A percentile compares a stretch with the other conserved stretches of the same genome.
These are phyloP conservation scores for Macrolepiota albuminosa DNA, from an alignment of 768 basidiomycete genomes.

Conservation along the genomic window DNA sequence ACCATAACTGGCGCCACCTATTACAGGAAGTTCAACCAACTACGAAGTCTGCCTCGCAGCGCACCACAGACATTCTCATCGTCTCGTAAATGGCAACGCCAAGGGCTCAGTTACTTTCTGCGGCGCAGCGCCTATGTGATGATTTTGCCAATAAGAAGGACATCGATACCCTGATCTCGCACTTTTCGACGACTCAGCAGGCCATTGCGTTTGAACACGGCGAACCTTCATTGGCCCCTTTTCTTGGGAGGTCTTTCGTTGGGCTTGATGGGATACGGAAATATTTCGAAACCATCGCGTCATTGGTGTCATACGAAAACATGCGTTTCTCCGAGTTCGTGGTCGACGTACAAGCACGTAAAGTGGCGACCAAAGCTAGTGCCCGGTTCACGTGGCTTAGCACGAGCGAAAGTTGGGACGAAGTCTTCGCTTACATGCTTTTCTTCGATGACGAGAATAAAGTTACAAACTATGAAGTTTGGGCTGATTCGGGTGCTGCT, in stretches of 20 bases:
- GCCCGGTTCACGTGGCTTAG: conserved; percentile 54
- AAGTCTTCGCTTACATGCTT: conserved; percentile 55
- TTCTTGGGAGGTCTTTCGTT: conserved; percentile 47
- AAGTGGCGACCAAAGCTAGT: conserved; percentile 50
- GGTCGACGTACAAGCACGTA: conserved; percentile 44
- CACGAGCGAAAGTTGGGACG: conserved; percentile 55
- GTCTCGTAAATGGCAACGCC: neutral
- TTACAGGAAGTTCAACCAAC: neutral
- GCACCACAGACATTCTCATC: neutral
- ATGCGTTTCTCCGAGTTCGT: conserved; percentile 53
- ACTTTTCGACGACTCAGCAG: conserved; percentile 44
- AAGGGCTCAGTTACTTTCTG: conserved; percentile 28
- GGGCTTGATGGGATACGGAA: conserved; percentile 36
- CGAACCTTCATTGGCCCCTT: conserved; percentile 49
- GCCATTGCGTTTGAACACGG: conserved; percentile 53
- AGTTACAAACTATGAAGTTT: conserved; percentile 58
- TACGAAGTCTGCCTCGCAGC: neutral
- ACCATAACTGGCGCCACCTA: no score
- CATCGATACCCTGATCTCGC: conserved; percentile 37
- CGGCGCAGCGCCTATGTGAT: conserved; percentile 45
- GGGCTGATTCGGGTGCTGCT: conserved; percentile 64
- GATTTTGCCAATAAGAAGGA: conserved; percentile 44
- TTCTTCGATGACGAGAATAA: conserved; percentile 56
- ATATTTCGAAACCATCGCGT: conserved; percentile 47
- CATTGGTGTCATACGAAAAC: conserved; percentile 43